phyloP scores from a whole-genome alignment of 345 rosid species.

The Arabis hirsuta region DNA sequence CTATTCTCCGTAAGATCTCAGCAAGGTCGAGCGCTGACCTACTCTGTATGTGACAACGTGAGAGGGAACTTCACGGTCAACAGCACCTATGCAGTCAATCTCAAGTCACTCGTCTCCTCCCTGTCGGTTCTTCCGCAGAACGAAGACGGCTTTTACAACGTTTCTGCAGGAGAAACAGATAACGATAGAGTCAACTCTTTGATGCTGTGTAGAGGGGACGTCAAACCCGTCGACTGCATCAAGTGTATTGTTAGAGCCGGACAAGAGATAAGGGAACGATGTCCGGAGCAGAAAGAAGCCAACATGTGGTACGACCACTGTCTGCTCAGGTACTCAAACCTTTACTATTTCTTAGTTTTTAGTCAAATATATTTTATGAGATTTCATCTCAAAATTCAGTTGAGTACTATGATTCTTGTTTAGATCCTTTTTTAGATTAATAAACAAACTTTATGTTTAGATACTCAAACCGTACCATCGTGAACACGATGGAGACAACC shows the following conservation, averaged over 20 bases:
- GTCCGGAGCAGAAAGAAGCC: constrained; percentile 19
- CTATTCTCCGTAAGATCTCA: constrained; percentile 13
- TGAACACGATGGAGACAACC: background rate
- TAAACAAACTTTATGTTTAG: background rate
- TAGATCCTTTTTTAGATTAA: background rate
- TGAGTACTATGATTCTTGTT: background rate
- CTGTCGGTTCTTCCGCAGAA: constrained; percentile 10
- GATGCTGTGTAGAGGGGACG: constrained; percentile 46
- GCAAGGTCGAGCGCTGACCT: background rate
- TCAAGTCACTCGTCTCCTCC: constrained; percentile 24
- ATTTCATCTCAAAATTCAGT: too few species aligned
- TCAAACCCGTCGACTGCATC: constrained; percentile 11
- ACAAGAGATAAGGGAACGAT: background rate
- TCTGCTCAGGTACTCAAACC: constrained; percentile 26
- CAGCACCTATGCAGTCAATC: constrained; percentile 29
- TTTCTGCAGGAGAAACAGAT: constrained; percentile 31
- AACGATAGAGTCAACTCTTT: constrained; percentile 25
- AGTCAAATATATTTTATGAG: too few species aligned
- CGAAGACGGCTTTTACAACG: constrained; percentile 36
- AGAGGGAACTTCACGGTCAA: constrained; percentile 35
- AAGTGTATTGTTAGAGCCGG: background rate
- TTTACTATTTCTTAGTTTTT: background rate
- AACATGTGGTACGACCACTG: constrained; percentile 18
- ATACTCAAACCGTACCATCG: background rate
- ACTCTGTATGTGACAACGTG: background rate